phyloP scores from a whole-genome alignment of 768 basidiomycete species.

The Paxillus rubicundulus region DNA sequence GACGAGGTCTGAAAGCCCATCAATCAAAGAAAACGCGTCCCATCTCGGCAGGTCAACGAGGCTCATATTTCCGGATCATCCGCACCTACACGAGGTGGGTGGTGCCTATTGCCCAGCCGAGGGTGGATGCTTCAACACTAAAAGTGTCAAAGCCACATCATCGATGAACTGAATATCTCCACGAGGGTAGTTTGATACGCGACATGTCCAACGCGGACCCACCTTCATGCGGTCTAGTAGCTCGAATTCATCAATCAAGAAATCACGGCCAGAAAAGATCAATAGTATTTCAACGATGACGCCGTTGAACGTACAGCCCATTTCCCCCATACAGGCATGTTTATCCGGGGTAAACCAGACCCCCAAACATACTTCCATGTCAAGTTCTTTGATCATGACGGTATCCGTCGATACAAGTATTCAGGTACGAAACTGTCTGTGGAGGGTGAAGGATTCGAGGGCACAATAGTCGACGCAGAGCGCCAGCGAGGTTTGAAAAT shows the following conservation, averaged over 20 bases:
- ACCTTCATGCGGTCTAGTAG: slow-evolving; percentile 4
- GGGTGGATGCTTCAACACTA: neutral
- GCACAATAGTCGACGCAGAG: slow-evolving; percentile 28
- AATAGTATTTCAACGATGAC: neutral
- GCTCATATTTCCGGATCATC: neutral
- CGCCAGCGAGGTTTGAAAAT: slow-evolving; percentile 87
- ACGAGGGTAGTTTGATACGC: neutral
- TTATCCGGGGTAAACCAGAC: slow-evolving; percentile 3
- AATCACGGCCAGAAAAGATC: slow-evolving; percentile 6
- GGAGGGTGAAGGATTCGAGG: slow-evolving; percentile 25
- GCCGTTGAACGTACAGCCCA: neutral
- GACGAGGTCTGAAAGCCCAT: neutral
- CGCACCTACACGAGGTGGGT: neutral
- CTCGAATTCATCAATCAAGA: slow-evolving; percentile 4
- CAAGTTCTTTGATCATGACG: slow-evolving; percentile 17
- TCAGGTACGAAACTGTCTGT: slow-evolving; percentile 30
- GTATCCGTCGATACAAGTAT: slow-evolving; percentile 34
- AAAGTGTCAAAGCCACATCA: slow-evolving; percentile 12
- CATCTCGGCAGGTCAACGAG: neutral
- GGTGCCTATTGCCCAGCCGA: neutral
- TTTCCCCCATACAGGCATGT: slow-evolving; percentile 3
- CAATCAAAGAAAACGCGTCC: neutral
- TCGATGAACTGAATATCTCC: slow-evolving; percentile 17
- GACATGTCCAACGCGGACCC: slow-evolving; percentile 8
- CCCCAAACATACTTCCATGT: slow-evolving; percentile 13